phyloP scores from a whole-genome alignment of 257 asterid species.

The Jacaranda copaia region DNA sequence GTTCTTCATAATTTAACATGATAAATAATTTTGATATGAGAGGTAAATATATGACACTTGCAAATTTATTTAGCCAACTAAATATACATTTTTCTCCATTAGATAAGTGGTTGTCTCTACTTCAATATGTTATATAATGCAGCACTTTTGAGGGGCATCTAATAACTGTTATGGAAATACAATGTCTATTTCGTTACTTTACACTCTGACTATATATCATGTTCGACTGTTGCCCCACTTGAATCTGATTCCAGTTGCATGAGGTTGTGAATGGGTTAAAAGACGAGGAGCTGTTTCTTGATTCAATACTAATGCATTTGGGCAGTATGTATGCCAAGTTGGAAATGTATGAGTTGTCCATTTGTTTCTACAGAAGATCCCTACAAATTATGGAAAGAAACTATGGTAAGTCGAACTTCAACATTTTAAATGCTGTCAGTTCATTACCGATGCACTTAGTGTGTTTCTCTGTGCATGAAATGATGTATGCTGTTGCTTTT shows the following conservation, averaged over 20 bases:
- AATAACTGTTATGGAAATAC: slow-evolving; percentile 25
- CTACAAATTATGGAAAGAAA: slow-evolving; percentile 64
- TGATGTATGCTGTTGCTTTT: slow-evolving; percentile 25
- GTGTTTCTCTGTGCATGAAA: background rate
- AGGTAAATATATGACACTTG: background rate
- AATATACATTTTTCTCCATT: background rate
- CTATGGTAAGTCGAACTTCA: slow-evolving; percentile 59
- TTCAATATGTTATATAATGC: background rate
- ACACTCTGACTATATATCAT: slow-evolving; percentile 23
- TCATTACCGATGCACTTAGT: slow-evolving; percentile 20
- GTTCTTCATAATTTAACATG: slow-evolving; percentile 1
- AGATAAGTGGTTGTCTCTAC: slow-evolving; percentile 14
- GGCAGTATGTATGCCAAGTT: slow-evolving; percentile 79
- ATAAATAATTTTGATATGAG: slow-evolving; percentile 5
- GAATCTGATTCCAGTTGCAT: slow-evolving; percentile 61
- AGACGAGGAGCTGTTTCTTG: slow-evolving; percentile 76
- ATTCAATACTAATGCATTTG: slow-evolving; percentile 91
- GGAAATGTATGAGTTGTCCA: slow-evolving; percentile 68
- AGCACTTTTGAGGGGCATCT: slow-evolving; percentile 14
- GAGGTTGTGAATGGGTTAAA: slow-evolving; percentile 62
- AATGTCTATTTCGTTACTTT: slow-evolving; percentile 4
- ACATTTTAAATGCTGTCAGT: slow-evolving; percentile 14
- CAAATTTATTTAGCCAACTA: slow-evolving; percentile 7
- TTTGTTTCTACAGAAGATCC: slow-evolving; percentile 64
- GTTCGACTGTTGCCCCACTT: slow-evolving; percentile 24